Conservation (phyloP, 148 eudicot genomes). For the Amaranthus hypochondriacus region DNA sequence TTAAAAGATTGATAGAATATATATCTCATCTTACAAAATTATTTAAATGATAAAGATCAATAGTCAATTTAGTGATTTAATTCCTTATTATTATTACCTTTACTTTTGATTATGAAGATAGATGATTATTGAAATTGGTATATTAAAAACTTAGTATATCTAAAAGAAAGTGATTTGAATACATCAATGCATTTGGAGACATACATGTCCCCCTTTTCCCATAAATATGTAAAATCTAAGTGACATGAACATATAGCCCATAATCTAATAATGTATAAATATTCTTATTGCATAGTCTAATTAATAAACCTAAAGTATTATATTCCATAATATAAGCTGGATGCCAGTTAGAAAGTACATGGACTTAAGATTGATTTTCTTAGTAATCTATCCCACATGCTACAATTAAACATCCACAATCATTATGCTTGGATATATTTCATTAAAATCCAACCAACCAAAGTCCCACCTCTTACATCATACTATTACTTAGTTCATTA, state of each 20-base stretch:
- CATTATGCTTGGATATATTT: conserved; percentile 24
- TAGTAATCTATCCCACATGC: conserved; percentile 39
- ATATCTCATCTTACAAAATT: no score
- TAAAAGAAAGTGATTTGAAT: not conserved
- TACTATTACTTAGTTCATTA: not conserved
- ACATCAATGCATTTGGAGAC: conserved; percentile 16
- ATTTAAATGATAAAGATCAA: no score
- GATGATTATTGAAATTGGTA: not conserved
- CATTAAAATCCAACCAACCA: conserved; percentile 21
- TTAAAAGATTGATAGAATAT: no score
- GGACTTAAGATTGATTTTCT: conserved; percentile 20
- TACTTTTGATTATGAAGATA: not conserved
- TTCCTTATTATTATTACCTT: no score
- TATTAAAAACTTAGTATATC: not conserved
- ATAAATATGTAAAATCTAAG: conserved; percentile 22
- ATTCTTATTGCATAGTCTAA: conserved; percentile 8
- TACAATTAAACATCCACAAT: conserved; percentile 24
- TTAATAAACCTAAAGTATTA: not conserved
- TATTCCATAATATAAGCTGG: not conserved
- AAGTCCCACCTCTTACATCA: conserved; percentile 24
- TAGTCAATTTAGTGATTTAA: no score
- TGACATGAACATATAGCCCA: conserved; percentile 21
- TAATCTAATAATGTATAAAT: conserved; percentile 12
- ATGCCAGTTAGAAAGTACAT: conserved; percentile 33
- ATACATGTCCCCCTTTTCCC: conserved; percentile 13